Evolutionary conservation across 805 yeast genomes (phyloP).

Genomic region (Schwanniomyces vanrijiae): DNA sequence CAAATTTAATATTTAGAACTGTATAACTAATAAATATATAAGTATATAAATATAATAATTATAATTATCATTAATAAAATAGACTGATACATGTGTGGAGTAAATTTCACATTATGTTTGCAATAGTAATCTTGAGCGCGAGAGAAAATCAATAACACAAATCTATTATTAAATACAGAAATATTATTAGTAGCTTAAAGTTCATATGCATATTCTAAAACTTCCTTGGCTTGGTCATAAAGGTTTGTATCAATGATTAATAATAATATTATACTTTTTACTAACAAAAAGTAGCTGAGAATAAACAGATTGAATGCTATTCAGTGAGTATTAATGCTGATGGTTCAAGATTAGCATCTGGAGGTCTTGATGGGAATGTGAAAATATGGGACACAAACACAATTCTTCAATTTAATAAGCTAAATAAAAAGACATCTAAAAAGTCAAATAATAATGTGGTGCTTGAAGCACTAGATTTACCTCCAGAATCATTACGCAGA

Average conservation of each 20-base stretch:
- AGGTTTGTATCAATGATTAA: conserved; percentile 23
- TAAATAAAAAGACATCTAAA: conserved; percentile 11
- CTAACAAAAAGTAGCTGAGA: conserved; percentile 58
- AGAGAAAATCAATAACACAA: background rate
- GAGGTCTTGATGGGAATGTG: conserved; percentile 89
- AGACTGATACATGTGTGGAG: too few species aligned
- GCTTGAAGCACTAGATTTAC: conserved; percentile 9
- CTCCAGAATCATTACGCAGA: conserved; percentile 23
- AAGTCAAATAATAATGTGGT: background rate
- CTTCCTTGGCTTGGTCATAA: conserved; percentile 47
- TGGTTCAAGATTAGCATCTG: conserved; percentile 85
- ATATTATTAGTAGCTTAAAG: background rate
- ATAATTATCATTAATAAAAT: too few species aligned
- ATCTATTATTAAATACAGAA: background rate
- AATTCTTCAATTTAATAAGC: conserved; percentile 40
- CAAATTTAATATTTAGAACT: conserved; percentile 20
- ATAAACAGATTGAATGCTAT: conserved; percentile 78
- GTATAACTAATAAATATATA: background rate
- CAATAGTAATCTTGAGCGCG: too few species aligned
- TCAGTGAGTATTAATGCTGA: conserved; percentile 79
- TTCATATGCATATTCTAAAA: conserved; percentile 37
- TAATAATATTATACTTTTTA: conserved; percentile 3
- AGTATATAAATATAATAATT: background rate
- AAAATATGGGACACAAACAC: conserved; percentile 80
- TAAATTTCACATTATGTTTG: too few species aligned